Percentiles rank a stretch among this genome's conserved stretches.
These are phyloP conservation scores for Calonectria hongkongensis DNA, from an alignment of 2,329 filamentous ascomycete species.

Conservation along the genomic window DNA sequence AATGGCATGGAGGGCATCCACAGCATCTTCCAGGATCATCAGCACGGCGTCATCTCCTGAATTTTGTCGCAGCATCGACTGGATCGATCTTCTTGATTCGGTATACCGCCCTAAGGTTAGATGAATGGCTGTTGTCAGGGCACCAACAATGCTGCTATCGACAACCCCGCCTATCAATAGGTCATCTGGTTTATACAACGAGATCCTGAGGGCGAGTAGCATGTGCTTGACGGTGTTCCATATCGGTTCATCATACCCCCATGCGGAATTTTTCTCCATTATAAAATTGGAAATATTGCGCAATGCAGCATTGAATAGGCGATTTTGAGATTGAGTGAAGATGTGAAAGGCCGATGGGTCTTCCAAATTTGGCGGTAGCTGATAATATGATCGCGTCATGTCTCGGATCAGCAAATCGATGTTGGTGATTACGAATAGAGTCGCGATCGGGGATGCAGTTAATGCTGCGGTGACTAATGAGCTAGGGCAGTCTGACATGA, in stretches of 20 bases:
- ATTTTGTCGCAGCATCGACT: conserved; percentile 48
- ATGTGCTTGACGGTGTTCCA: conserved; percentile 55
- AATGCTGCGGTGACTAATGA: conserved; percentile 51
- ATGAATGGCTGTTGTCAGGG: conserved; percentile 58
- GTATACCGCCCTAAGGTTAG: conserved; percentile 53
- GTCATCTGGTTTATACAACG: conserved; percentile 58
- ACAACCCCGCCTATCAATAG: conserved; percentile 60
- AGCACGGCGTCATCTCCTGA: conserved; percentile 55
- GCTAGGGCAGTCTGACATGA: conserved; percentile 56
- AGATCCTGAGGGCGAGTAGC: conserved; percentile 53
- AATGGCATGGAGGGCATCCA: conserved; percentile 45
- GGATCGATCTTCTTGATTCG: conserved; percentile 53
- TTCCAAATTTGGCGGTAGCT: conserved; percentile 55
- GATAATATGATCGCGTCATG: conserved; percentile 60
- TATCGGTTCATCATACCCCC: conserved; percentile 46
- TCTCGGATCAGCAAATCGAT: conserved; percentile 56
- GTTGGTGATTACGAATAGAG: conserved; percentile 55
- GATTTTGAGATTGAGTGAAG: conserved; percentile 58
- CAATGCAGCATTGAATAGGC: conserved; percentile 54
- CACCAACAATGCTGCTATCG: conserved; percentile 56
- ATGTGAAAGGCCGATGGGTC: conserved; percentile 59
- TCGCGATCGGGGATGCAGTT: conserved; percentile 53
- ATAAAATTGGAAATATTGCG: conserved; percentile 48
- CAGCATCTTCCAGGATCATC: conserved; percentile 55
- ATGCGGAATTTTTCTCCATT: conserved; percentile 15